Conservation (phyloP, 192 early-diverging fungal species). For the Linnemannia elongata region DNA sequence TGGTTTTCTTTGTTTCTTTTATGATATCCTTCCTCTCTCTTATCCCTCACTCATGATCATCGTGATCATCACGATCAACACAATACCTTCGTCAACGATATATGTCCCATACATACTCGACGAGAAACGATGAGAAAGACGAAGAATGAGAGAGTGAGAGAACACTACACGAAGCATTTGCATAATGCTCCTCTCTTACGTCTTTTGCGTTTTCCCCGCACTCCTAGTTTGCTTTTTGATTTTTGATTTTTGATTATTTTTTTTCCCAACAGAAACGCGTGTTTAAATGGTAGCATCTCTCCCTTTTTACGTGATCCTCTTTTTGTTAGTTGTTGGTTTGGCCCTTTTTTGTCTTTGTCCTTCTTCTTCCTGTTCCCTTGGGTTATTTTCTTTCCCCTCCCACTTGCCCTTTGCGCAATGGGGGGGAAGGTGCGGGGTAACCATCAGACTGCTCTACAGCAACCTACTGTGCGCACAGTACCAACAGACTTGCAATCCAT, state of each 20-base stretch:
- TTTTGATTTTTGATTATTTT: background rate
- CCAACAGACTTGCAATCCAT: background rate
- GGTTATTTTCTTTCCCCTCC: no score
- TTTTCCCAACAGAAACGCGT: constrained; percentile 5
- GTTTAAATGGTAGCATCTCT: background rate
- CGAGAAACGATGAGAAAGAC: no score
- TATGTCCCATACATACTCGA: no score
- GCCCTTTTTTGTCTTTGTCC: background rate
- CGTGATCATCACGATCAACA: background rate
- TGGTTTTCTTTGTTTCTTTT: background rate
- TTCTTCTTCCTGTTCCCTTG: background rate
- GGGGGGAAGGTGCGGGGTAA: background rate
- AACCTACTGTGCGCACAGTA: background rate
- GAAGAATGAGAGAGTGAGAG: no score
- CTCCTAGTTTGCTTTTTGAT: background rate
- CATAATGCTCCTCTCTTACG: background rate
- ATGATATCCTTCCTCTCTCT: background rate
- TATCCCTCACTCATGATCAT: background rate
- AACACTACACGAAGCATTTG: background rate
- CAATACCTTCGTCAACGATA: no score
- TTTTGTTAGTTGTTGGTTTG: background rate
- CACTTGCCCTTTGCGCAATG: background rate
- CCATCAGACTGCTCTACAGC: background rate
- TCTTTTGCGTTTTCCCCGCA: background rate
- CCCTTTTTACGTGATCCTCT: background rate